A percentile compares a stretch with the other conserved stretches of the same genome.
Conservation (phyloP, 2,329 filamentous ascomycete genomes). For the Alternaria conjuncta region DNA sequence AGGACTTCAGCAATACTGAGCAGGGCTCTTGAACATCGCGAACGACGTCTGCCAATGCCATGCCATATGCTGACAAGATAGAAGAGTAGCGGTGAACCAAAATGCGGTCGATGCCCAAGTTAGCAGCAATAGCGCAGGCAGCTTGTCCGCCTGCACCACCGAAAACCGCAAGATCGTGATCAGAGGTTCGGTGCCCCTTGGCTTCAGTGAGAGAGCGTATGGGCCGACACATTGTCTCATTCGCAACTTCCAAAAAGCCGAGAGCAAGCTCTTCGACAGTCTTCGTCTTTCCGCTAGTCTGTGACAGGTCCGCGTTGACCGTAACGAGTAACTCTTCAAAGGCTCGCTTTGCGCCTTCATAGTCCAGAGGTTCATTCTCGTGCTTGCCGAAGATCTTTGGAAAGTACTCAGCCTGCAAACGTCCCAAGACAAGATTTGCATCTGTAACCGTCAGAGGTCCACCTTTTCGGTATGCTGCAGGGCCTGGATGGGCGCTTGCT, state of each 20-base stretch:
- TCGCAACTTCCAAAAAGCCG: constrained; percentile 28
- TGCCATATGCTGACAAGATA: constrained; percentile 54
- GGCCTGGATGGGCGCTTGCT: constrained; percentile 47
- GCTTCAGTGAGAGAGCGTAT: constrained; percentile 39
- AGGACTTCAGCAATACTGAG: constrained; percentile 34
- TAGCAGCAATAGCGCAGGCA: constrained; percentile 52
- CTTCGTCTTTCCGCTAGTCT: constrained; percentile 35
- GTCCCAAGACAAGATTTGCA: constrained; percentile 44
- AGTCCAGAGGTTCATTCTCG: constrained; percentile 49
- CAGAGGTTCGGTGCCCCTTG: constrained; percentile 26
- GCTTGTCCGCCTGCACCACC: constrained; percentile 53
- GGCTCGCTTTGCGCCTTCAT: constrained; percentile 49
- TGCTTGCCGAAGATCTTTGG: constrained; percentile 44
- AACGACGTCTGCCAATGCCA: constrained; percentile 50
- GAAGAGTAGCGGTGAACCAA: constrained; percentile 56
- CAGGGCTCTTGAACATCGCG: constrained; percentile 50
- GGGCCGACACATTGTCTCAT: constrained; percentile 39
- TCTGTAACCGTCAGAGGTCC: constrained; percentile 46
- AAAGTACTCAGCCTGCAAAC: constrained; percentile 38
- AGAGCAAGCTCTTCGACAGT: constrained; percentile 20
- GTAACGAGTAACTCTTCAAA: constrained; percentile 52
- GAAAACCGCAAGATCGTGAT: constrained; percentile 36
- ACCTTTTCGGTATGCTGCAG: constrained; percentile 45
- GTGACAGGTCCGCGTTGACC: constrained; percentile 47
- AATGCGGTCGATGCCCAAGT: constrained; percentile 53